Evolutionary conservation across 306 rosid genomes (phyloP).

Genomic region (Prunus padus): DNA sequence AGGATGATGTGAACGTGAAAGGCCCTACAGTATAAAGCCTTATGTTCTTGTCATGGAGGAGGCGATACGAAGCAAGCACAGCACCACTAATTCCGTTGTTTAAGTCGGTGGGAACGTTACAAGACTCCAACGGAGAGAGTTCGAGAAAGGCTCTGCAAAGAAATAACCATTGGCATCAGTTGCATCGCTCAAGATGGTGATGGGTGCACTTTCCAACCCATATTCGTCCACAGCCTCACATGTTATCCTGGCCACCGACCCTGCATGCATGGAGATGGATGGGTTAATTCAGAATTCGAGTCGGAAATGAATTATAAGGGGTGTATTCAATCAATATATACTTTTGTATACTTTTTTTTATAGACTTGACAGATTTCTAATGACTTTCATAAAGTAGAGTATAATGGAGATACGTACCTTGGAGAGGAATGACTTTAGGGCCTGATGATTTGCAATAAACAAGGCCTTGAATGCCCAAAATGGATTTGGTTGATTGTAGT

Average conservation of each 20-base stretch:
- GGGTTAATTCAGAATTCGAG: not conserved
- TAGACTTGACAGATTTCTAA: no score
- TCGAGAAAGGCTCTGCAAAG: constrained; percentile 49
- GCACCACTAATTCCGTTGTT: constrained; percentile 49
- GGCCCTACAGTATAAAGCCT: constrained; percentile 49
- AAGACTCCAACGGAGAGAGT: constrained; percentile 41
- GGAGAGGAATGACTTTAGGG: constrained; percentile 43
- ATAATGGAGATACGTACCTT: constrained; percentile 25
- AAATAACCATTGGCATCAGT: constrained; percentile 47
- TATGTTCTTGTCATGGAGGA: constrained; percentile 39
- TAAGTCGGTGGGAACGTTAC: constrained; percentile 39
- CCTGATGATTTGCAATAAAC: constrained; percentile 52
- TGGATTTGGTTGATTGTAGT: constrained; percentile 21
- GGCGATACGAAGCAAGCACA: constrained; percentile 35
- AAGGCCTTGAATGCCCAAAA: constrained; percentile 58
- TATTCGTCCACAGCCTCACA: constrained; percentile 37
- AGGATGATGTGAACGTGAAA: constrained; percentile 34
- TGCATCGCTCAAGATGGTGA: constrained; percentile 42
- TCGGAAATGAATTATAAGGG: not conserved
- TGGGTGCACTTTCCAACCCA: constrained; percentile 38
- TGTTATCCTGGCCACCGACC: constrained; percentile 52
- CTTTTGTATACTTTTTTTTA: no score
- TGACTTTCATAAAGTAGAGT: no score
- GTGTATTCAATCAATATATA: no score
- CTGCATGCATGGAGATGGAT: constrained; percentile 7